A percentile compares a stretch with the other conserved stretches of the same genome.
Conservation (phyloP, 495 filamentous ascomycete species). For the Penicillium argentinense region DNA sequence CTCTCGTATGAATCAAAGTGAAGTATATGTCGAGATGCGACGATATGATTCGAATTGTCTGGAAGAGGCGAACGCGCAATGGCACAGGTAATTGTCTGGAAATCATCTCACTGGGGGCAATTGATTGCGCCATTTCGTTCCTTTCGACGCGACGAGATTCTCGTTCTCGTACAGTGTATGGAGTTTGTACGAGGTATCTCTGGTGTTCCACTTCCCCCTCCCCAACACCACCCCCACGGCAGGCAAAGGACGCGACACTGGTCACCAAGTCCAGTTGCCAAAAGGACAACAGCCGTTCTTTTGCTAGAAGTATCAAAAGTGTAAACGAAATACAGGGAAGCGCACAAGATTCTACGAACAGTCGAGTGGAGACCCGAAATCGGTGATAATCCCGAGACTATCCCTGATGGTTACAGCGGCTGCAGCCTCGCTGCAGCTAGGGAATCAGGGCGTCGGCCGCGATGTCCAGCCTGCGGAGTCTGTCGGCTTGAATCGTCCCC, state of each 20-base stretch:
- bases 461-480: not conserved
- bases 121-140: not conserved
- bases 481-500: not conserved
- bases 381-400: conserved; percentile 26
- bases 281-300: no score
- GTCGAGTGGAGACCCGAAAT: conserved; percentile 18
- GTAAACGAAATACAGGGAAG: not conserved
- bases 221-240: no score
- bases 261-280: no score
- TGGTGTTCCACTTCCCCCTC: no score
- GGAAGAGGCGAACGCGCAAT: not conserved
- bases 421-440: conserved; percentile 27
- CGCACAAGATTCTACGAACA: not conserved
- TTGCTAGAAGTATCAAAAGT: no score
- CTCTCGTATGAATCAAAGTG: no score
- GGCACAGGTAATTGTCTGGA: not conserved
- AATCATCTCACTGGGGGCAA: not conserved
- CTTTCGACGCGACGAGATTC: no score
- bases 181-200: no score
- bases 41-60: no score
- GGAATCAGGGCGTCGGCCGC: conserved; percentile 4
- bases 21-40: no score
- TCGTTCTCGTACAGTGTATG: no score
- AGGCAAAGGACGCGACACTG: no score
- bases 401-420: conserved; percentile 19